These are phyloP conservation scores for Schizosaccharomyces lindneri DNA, from an alignment of 805 yeast species.

Conservation along the genomic window DNA sequence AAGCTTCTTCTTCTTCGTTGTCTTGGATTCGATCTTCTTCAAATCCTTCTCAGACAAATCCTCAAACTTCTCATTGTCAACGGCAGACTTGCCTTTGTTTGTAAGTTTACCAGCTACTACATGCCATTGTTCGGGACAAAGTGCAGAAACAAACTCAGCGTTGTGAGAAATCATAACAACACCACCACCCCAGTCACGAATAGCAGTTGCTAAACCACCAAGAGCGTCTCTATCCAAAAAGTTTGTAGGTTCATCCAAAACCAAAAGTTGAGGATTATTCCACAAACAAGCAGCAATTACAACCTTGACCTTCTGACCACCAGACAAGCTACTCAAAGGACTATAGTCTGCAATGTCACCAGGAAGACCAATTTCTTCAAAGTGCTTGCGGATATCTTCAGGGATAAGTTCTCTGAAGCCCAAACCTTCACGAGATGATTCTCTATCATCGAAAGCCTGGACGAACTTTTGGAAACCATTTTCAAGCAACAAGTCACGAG, in stretches of 20 bases:
- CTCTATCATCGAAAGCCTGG: conserved; percentile 94
- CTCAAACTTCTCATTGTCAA: conserved; percentile 61
- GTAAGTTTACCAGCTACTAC: conserved; percentile 80
- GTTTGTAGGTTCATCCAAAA: conserved; percentile 93
- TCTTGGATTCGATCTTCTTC: conserved; percentile 22
- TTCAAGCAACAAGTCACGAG: conserved; percentile 56
- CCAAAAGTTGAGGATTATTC: conserved; percentile 94
- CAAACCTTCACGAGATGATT: conserved; percentile 95
- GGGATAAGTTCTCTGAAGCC: conserved; percentile 91
- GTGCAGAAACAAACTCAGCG: conserved; percentile 86
- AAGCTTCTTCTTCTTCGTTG: conserved; percentile 73
- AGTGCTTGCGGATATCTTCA: conserved; percentile 79
- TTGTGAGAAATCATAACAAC: conserved; percentile 96
- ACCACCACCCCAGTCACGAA: conserved; percentile 95
- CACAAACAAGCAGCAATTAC: conserved; percentile 99
- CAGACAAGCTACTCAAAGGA: conserved; percentile 85
- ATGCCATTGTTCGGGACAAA: conserved; percentile 96
- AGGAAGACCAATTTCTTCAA: conserved; percentile 90
- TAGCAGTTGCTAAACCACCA: conserved; percentile 93
- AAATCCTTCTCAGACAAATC: conserved; percentile 31
- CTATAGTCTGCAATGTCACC: conserved; percentile 97
- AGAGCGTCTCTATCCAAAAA: conserved; percentile 92
- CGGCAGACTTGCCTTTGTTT: conserved; percentile 52
- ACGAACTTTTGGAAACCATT: conserved; percentile 76
- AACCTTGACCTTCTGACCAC: conserved; percentile 94